Evolutionary conservation across 1,284 basidiomycete genomes (phyloP), one percentile per base, ranked within the genome.

Genomic region (Tylopilus orsonianus): DNA sequence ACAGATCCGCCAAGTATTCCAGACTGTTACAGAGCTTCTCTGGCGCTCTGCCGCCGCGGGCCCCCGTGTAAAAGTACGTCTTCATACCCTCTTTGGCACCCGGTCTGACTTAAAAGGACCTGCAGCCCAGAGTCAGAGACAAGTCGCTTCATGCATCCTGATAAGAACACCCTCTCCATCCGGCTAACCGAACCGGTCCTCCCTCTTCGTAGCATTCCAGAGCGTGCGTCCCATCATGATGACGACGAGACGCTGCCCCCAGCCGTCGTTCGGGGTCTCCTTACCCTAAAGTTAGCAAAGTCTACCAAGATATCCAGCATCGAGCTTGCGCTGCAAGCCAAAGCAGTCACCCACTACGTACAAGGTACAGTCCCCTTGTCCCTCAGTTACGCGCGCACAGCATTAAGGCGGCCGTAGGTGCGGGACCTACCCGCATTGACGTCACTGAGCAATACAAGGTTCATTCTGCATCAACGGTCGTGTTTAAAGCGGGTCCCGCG

Each of bases 221-320:
- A 72, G 76, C 14, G 74, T 74, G 50, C 75, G 75, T 71, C 46
- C 8, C 46, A 73, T 19, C 77, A 77, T 33, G 63, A 67, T 13
- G 64, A 70, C 8, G 65, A 64, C n/a, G 64, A 74, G 18, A 76
- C 78, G 56, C 72, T 77, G 1, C 79, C 81, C 5, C 85, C 90
- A 2, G 86, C 93, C 7, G 78, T 95, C 67, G 75, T 99, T 26
- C 79, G 96, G 33, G 96, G 94, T n/a, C 73, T 97, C 10, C 77
- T 98, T 49, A 87, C 85, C 1, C 74, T 99, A 37, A 81, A 83
- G 10, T 75, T 97, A 24, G 74, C 75, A 40, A 96, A 95, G 64
- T 83, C 94, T 0, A 93, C 85, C 33, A 85, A 87, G 65, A 87
- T 99, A 60, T 87, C 87, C 30, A 90, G 85, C 59, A 95, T 99